A percentile compares a stretch with the other conserved stretches of the same genome.
Conservation (phyloP, 495 filamentous ascomycete genomes). For the Opeltia flavorubescens region DNA sequence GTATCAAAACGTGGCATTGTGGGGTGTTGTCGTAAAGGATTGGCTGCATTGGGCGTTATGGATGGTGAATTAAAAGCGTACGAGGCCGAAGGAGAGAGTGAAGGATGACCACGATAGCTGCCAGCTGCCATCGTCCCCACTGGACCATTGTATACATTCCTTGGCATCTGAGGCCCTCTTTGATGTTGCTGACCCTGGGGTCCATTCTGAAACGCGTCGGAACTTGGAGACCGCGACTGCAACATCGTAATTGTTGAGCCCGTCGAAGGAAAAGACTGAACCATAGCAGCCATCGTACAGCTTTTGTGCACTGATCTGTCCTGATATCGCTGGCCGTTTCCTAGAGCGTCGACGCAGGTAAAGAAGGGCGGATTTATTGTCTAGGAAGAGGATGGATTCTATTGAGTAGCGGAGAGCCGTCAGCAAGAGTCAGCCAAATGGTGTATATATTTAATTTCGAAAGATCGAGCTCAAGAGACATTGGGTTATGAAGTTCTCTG, state of each 20-base stretch:
- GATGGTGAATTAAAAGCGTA: constrained; percentile 78
- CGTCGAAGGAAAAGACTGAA: constrained; percentile 79
- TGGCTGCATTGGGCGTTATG: constrained; percentile 40
- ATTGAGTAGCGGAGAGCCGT: not conserved
- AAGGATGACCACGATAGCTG: constrained; percentile 55
- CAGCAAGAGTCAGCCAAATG: no score
- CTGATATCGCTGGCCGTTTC: not conserved
- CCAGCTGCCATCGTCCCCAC: constrained; percentile 35
- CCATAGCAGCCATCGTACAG: constrained; percentile 65
- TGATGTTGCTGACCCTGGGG: constrained; percentile 41
- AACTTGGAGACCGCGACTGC: constrained; percentile 63
- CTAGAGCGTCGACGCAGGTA: not conserved
- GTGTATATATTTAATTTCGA: no score
- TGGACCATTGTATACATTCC: constrained; percentile 47
- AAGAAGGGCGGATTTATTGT: not conserved
- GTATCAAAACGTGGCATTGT: constrained; percentile 46
- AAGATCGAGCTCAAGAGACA: not conserved
- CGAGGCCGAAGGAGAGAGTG: constrained; percentile 56
- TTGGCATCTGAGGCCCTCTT: constrained; percentile 43
- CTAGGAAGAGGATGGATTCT: not conserved
- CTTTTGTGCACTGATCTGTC: not conserved
- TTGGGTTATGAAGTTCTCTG: no score
- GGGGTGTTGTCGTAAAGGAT: constrained; percentile 40
- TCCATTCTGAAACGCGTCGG: constrained; percentile 44
- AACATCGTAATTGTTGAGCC: constrained; percentile 69